Evolutionary conservation across 306 rosid species (phyloP).

Genomic region (Herpetospermum pedunculosum): DNA sequence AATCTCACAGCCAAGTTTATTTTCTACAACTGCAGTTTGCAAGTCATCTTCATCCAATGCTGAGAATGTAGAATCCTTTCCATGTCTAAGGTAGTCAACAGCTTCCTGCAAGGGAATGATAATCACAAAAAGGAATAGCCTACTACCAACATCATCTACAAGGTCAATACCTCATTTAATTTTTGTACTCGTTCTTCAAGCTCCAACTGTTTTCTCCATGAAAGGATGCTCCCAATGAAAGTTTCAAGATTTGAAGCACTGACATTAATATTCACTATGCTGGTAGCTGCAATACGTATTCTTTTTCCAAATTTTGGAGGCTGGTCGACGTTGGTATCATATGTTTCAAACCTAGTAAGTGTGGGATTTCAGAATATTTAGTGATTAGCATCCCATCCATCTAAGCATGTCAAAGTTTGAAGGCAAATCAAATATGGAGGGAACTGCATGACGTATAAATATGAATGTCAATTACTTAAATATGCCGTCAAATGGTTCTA

Average conservation of each 20-base stretch:
- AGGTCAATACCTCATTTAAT: conserved; percentile 43
- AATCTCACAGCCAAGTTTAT: conserved; percentile 79
- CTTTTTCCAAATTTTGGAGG: conserved; percentile 69
- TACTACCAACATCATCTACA: conserved; percentile 14
- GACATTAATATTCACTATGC: conserved; percentile 67
- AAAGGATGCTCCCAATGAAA: conserved; percentile 57
- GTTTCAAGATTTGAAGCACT: conserved; percentile 83
- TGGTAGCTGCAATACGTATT: conserved; percentile 80
- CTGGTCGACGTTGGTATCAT: conserved; percentile 41
- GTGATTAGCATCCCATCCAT: not conserved
- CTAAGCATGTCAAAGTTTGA: not conserved
- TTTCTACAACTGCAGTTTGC: conserved; percentile 76
- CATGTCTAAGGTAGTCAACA: conserved; percentile 33
- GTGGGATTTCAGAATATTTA: conserved; percentile 10
- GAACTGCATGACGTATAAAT: conserved; percentile 3
- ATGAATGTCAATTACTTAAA: conserved; percentile 48
- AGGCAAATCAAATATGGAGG: conserved; percentile 1
- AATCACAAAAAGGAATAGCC: conserved; percentile 7
- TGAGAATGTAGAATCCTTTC: conserved; percentile 50
- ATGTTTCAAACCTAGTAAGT: conserved; percentile 79
- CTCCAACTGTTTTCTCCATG: conserved; percentile 87
- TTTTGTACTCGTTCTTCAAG: conserved; percentile 71
- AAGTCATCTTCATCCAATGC: conserved; percentile 93
- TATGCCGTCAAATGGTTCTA: conserved; percentile 97
- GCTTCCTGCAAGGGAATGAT: conserved; percentile 46